Evolutionary conservation across 2,329 filamentous ascomycete species (phyloP).

Genomic region (Macrophomina phaseolina): DNA sequence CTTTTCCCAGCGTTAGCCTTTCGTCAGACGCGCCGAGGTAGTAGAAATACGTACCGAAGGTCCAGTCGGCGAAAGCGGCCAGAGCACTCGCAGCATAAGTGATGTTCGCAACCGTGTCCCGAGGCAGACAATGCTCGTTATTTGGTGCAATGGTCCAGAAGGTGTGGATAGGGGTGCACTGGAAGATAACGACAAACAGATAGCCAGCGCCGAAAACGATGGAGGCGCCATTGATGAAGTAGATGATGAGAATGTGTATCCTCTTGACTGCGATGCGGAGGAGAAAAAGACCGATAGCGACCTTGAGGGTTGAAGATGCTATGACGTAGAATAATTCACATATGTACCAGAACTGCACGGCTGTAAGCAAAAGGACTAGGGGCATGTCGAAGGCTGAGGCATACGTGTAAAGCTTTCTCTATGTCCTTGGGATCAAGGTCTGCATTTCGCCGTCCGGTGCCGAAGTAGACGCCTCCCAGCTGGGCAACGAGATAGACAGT

Average conservation of each 20-base stretch:
- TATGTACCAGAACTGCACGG: conserved; percentile 57
- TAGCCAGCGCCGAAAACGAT: conserved; percentile 54
- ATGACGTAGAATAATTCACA: conserved; percentile 62
- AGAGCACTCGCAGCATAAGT: conserved; percentile 48
- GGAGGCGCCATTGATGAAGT: conserved; percentile 53
- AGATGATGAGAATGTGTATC: conserved; percentile 55
- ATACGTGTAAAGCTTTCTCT: conserved; percentile 39
- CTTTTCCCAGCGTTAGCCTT: conserved; percentile 22
- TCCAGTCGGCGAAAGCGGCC: conserved; percentile 42
- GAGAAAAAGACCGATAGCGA: conserved; percentile 60
- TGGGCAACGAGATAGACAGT: conserved; percentile 49
- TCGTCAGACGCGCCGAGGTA: background rate
- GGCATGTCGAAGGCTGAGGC: background rate
- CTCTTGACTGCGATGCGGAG: conserved; percentile 56
- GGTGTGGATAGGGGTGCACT: conserved; percentile 58
- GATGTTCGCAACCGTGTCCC: conserved; percentile 57
- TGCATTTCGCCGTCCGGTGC: conserved; percentile 46
- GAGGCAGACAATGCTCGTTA: conserved; percentile 49
- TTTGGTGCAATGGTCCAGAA: conserved; percentile 56
- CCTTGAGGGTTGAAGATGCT: conserved; percentile 55
- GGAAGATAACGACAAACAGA: conserved; percentile 58
- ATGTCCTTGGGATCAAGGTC: conserved; percentile 41
- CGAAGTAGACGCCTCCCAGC: conserved; percentile 46
- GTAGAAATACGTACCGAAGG: conserved; percentile 29
- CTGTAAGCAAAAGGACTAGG: conserved; percentile 29